Evolutionary conservation across 768 basidiomycete genomes (phyloP).

Genomic region (Termitomyces sp.): DNA sequence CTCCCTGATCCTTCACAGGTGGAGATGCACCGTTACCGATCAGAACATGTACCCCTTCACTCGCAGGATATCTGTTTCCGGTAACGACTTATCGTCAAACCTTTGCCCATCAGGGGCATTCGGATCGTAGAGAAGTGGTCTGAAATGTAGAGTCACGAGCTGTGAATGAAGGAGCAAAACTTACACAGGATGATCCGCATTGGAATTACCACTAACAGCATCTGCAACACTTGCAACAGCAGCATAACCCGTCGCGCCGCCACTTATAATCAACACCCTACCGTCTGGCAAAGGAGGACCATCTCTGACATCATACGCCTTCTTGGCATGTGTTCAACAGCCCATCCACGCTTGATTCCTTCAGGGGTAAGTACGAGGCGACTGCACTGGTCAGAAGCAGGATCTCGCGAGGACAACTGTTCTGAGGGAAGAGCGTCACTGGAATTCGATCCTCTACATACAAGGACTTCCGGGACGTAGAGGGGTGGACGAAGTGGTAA

Average conservation of each 20-base stretch:
- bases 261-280: constrained; percentile 4
- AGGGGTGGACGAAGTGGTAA: constrained; percentile 30
- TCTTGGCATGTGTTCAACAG: constrained; percentile 37
- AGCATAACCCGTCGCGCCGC: constrained; percentile 5
- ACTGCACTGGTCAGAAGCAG: constrained; percentile 38
- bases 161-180: background rate
- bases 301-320: constrained; percentile 18
- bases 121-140: constrained; percentile 45
- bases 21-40: constrained; percentile 32
- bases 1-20: constrained; percentile 28
- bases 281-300: constrained; percentile 11
- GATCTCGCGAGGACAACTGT: constrained; percentile 29
- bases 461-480: constrained; percentile 39
- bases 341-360: constrained; percentile 39
- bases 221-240: constrained; percentile 16
- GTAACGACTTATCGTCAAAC: constrained; percentile 42
- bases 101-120: constrained; percentile 33
- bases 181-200: constrained; percentile 29
- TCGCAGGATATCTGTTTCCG: constrained; percentile 35
- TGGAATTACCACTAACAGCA: constrained; percentile 26
- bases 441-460: constrained; percentile 38
- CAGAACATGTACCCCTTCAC: constrained; percentile 28
- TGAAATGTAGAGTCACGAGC: constrained; percentile 14
- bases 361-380: constrained; percentile 33
- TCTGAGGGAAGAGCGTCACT: constrained; percentile 22